Evolutionary conservation across 208 protist genomes (phyloP).

Genomic region (Balamuthia mandrillaris): DNA sequence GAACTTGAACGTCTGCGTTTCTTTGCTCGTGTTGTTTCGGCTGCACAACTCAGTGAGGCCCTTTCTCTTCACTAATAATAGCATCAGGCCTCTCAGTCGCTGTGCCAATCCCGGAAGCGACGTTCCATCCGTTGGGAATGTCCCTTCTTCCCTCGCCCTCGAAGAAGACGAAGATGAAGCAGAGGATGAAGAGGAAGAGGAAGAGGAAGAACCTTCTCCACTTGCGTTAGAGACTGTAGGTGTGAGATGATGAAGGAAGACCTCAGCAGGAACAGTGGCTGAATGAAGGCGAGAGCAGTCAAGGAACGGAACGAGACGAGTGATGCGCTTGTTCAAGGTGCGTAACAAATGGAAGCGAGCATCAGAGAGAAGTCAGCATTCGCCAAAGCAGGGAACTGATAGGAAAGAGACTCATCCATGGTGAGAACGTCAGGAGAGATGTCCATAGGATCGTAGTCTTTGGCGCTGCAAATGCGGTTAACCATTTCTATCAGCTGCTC

Average conservation of each 20-base stretch:
- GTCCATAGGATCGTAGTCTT: background rate
- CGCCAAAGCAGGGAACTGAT: background rate
- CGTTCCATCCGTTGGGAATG: background rate
- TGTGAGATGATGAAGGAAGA: too few relatives aligned
- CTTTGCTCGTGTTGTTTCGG: background rate
- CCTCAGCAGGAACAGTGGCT: background rate
- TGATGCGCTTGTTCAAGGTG: background rate
- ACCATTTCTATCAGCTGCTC: background rate
- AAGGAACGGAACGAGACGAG: background rate
- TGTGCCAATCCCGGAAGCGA: background rate
- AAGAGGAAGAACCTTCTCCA: too few relatives aligned
- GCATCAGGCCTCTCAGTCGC: background rate
- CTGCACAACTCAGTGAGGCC: background rate
- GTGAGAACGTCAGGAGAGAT: background rate
- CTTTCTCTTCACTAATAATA: background rate
- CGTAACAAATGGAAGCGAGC: background rate
- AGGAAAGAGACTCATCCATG: background rate
- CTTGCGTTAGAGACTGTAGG: too few relatives aligned
- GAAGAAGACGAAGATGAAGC: background rate
- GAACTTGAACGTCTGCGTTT: background rate
- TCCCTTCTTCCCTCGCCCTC: too few relatives aligned
- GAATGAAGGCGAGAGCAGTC: background rate
- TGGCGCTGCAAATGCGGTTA: background rate
- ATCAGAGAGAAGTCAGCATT: background rate
- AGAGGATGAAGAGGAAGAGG: background rate